Base-by-base conservation (phyloP, 768 basidiomycete species). In the Galerina sulciceps region DNA sequence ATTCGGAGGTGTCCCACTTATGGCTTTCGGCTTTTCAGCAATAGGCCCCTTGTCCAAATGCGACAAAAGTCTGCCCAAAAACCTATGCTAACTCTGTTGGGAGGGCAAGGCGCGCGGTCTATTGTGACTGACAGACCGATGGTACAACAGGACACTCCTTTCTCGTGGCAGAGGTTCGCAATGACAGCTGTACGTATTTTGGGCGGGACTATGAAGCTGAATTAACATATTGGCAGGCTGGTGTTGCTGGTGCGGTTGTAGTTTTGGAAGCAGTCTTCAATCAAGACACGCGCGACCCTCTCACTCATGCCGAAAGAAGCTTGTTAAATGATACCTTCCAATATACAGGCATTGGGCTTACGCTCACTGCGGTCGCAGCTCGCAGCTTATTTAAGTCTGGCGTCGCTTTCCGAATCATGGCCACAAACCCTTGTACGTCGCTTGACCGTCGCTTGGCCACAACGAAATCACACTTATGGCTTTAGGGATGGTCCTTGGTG, bases 301-400 rank as follows among this genome's bases (percentile, higher is more conserved):
- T 93, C 23, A 83, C 85, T 38, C 54, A 71, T 0, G 78, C 79
- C 0, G 92, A 94, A 72, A 85, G 80, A 56, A 83, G 83, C 10
- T 85, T 90, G 67, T 78, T 94, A 4, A 84, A 94, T 65, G 85
- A 88, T 38, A 88, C 83, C 55, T 94, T 93, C 80, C 86, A 84
- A 67, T 95, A 93, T 65, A 92, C 93, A 6, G 93, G 89, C 10
- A 89, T 81, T 46, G 94, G 93, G 1, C 84, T 96, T 22, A 78
- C 78, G 2, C 71, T 94, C 36, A 93, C 91, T 1, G 93, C 93
- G 0, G 69, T 88, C 13, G 86, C 85, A n/a, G 94, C 94, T 2
- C 85, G 90, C n/a, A 75, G 85, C 47, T 77, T 94, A 75, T 93
- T 92, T 74, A 83, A 73, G 63, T 84, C 84, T 54, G 88, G 91